Percentiles rank a stretch among this genome's conserved stretches.
Conservation (phyloP, 2,329 filamentous ascomycete species). For the Ilyonectria mors-panacis region DNA sequence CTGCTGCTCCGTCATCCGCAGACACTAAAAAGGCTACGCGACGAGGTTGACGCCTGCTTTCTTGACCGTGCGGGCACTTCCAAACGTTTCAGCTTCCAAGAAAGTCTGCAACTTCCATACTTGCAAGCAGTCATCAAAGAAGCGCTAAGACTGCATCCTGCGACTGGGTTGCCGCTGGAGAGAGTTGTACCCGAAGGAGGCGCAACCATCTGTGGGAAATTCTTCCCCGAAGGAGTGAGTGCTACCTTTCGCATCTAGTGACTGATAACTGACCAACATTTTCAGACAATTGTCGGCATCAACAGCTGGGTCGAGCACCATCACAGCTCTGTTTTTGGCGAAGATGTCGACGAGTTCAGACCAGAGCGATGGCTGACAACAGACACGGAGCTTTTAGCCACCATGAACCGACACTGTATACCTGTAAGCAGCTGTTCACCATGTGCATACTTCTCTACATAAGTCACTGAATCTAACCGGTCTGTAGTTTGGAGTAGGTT, state of each 20-base stretch:
- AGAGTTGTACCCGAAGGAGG: constrained; percentile 62
- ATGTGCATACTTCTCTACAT: background rate
- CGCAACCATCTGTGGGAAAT: constrained; percentile 52
- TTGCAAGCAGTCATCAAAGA: constrained; percentile 10
- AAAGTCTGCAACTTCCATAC: background rate
- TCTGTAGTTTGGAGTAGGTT: background rate
- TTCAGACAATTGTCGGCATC: background rate
- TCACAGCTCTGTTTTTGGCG: background rate
- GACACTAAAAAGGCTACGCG: background rate
- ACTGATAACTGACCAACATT: background rate
- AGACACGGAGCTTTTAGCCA: background rate
- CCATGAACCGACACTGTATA: background rate
- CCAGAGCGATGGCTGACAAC: background rate
- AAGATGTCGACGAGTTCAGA: background rate
- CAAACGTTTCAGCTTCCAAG: background rate
- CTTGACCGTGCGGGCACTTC: background rate
- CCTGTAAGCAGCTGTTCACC: background rate
- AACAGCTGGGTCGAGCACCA: constrained; percentile 1
- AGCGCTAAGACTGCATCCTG: constrained; percentile 63
- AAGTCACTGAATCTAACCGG: background rate
- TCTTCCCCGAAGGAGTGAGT: constrained; percentile 1
- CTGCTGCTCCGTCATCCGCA: constrained; percentile 8
- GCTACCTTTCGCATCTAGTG: background rate
- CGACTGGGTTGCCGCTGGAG: constrained; percentile 63
- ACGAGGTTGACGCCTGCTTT: constrained; percentile 8